These are phyloP conservation scores for Mycosphaerelloides madeirae DNA, from an alignment of 2,329 filamentous ascomycete species.

Conservation along the genomic window DNA sequence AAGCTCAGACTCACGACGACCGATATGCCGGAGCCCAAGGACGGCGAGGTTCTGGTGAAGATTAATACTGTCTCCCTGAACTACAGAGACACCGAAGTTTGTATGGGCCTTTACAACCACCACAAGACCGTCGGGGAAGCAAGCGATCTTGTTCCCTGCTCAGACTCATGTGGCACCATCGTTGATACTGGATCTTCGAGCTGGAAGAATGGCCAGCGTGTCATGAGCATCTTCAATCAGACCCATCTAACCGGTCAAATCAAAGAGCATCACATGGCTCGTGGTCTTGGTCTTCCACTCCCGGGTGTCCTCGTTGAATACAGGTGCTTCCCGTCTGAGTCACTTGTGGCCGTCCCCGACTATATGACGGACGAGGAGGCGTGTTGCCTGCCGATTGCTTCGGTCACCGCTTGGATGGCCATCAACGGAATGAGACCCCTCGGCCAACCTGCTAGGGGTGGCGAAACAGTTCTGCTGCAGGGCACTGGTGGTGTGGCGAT, in stretches of 20 bases:
- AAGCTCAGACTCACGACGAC: slow-evolving; percentile 35
- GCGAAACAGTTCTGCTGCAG: slow-evolving; percentile 37
- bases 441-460: slow-evolving; percentile 44
- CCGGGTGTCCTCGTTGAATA: slow-evolving; percentile 56
- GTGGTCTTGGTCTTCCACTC: slow-evolving; percentile 58
- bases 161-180: slow-evolving; percentile 65
- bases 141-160: slow-evolving; percentile 56
- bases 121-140: slow-evolving; percentile 50
- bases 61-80: slow-evolving; percentile 51
- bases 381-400: slow-evolving; percentile 56
- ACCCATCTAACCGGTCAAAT: slow-evolving; percentile 57
- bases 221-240: slow-evolving; percentile 60
- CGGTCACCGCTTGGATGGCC: slow-evolving; percentile 62
- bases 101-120: slow-evolving; percentile 63
- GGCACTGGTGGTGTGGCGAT: slow-evolving; percentile 44
- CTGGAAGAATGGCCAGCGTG: slow-evolving; percentile 58
- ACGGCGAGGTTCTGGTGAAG: slow-evolving; percentile 48
- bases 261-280: slow-evolving; percentile 50
- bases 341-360: slow-evolving; percentile 52
- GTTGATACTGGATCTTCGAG: slow-evolving; percentile 45
- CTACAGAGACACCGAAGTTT: slow-evolving; percentile 54
- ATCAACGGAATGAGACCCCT: slow-evolving; percentile 57
- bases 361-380: slow-evolving; percentile 59
- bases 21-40: slow-evolving; percentile 32
- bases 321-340: slow-evolving; percentile 54